Evolutionary conservation across 2,329 filamentous ascomycete genomes (phyloP).

Genomic region (Colletotrichum phormii): DNA sequence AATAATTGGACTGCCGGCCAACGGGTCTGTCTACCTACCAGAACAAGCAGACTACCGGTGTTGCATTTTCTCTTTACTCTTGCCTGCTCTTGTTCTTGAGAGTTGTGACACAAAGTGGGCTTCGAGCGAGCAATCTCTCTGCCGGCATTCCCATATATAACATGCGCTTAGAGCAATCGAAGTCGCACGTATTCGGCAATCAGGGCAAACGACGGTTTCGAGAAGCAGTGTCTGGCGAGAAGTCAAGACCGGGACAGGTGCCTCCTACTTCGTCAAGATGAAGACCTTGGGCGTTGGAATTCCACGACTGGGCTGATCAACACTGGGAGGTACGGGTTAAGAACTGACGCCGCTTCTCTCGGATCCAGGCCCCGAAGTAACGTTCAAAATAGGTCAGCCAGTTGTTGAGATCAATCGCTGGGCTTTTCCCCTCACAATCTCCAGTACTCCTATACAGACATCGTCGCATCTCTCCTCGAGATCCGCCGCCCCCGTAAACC

Average conservation of each 20-base stretch:
- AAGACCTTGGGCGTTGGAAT: neutral
- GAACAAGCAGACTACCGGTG: neutral
- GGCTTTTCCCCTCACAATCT: neutral
- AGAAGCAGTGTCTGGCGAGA: neutral
- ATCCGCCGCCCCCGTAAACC: neutral
- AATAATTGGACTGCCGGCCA: no score
- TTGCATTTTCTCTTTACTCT: neutral
- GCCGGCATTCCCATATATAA: neutral
- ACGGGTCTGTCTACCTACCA: neutral
- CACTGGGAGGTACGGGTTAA: neutral
- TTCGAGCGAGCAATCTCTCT: neutral
- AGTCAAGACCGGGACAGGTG: neutral
- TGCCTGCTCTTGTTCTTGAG: neutral
- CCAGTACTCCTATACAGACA: accelerated
- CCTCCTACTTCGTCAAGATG: neutral
- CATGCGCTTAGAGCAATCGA: neutral
- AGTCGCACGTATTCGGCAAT: no score
- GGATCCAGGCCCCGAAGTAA: neutral
- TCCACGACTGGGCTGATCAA: neutral
- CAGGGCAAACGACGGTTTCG: neutral
- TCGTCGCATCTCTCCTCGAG: neutral
- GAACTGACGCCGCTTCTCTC: neutral
- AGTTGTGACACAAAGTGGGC: neutral
- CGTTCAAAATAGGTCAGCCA: neutral
- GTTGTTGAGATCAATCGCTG: neutral